A percentile compares a stretch with the other conserved stretches of the same genome.
Evolutionary conservation across 805 yeast species (phyloP).

Genomic region (Pichia phayaonensis): DNA sequence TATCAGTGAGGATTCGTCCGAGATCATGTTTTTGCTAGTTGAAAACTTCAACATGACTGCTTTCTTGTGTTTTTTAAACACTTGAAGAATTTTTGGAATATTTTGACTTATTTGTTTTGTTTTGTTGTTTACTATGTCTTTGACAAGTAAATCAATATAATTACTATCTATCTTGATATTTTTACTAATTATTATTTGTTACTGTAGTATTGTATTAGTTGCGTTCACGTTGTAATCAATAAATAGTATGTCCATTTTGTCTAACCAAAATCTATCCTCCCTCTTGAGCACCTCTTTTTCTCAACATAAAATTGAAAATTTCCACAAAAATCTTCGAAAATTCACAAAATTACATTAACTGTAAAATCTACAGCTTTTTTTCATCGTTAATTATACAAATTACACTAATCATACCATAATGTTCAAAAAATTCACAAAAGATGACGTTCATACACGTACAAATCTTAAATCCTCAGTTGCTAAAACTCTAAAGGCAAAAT

Average conservation of each 20-base stretch:
- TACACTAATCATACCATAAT: constrained; percentile 9
- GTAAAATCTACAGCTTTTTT: no score
- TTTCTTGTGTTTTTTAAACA: constrained; percentile 42
- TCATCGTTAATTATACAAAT: no score
- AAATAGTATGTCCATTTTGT: neutral
- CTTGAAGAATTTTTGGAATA: constrained; percentile 76
- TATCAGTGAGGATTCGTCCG: constrained; percentile 99
- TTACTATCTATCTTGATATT: neutral
- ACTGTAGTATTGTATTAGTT: neutral
- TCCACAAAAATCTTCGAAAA: neutral
- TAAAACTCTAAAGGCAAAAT: constrained; percentile 70
- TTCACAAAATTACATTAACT: no score
- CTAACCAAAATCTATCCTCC: neutral
- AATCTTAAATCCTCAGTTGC: constrained; percentile 93
- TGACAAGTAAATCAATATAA: neutral
- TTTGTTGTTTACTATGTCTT: neutral
- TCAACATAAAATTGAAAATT: neutral
- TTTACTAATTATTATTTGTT: neutral
- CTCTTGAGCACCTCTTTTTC: neutral
- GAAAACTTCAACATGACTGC: constrained; percentile 97
- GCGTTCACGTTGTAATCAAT: neutral
- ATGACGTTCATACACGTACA: constrained; percentile 83
- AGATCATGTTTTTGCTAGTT: constrained; percentile 99
- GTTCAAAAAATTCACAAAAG: constrained; percentile 56
- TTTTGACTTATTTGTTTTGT: neutral